Evolutionary conservation across 1,284 basidiomycete species (phyloP).

Genomic region (Boletus coffeatus): DNA sequence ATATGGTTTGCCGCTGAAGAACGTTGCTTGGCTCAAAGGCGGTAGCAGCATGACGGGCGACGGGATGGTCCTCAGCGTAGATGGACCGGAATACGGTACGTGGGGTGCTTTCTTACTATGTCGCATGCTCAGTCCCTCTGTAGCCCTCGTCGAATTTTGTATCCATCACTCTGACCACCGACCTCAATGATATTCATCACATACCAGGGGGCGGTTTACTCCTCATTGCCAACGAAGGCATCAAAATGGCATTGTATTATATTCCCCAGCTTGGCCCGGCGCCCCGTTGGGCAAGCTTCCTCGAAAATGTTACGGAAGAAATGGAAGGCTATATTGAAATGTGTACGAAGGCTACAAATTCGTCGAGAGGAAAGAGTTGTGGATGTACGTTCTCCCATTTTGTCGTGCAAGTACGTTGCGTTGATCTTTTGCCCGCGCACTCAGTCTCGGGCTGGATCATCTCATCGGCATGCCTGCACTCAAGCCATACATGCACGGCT

Average conservation of each 20-base stretch:
- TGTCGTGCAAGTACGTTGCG: background rate
- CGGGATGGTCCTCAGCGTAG: constrained; percentile 82
- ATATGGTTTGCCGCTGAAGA: constrained; percentile 89
- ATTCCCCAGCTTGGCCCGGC: constrained; percentile 96
- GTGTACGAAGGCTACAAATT: constrained; percentile 97
- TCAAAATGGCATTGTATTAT: constrained; percentile 89
- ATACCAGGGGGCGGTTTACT: constrained; percentile 81
- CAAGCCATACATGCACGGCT: constrained; percentile 99
- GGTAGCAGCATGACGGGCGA: constrained; percentile 80
- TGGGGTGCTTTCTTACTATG: background rate
- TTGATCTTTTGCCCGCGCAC: constrained; percentile 10
- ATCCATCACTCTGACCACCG: constrained; percentile 86
- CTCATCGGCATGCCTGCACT: constrained; percentile 92
- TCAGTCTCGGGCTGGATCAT: constrained; percentile 86
- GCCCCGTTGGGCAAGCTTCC: constrained; percentile 94
- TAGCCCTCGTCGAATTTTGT: constrained; percentile 87
- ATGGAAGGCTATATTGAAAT: constrained; percentile 50
- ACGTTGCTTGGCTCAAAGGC: constrained; percentile 87
- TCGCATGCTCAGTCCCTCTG: constrained; percentile 6
- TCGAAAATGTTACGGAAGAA: constrained; percentile 98
- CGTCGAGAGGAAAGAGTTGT: constrained; percentile 83
- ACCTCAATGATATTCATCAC: constrained; percentile 88
- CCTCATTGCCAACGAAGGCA: constrained; percentile 89
- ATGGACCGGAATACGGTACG: constrained; percentile 81
- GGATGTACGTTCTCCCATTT: constrained; percentile 48